phyloP scores from a whole-genome alignment of 805 yeast species.

The Kluyveromyces wickerhamii region DNA sequence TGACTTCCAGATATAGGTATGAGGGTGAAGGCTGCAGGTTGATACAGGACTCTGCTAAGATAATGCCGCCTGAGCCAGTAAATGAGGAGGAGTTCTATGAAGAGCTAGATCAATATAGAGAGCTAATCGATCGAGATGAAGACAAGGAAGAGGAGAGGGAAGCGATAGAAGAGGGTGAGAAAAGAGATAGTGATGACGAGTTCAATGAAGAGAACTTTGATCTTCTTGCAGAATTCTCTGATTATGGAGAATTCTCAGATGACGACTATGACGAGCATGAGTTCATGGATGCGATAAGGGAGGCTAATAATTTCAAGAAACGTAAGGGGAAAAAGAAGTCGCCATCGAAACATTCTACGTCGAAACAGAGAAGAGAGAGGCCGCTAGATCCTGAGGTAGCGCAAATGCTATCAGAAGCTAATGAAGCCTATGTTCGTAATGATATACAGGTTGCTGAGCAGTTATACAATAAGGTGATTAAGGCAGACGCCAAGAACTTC shows the following conservation, averaged over 20 bases:
- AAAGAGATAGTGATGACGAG: slow-evolving; percentile 16
- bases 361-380: slow-evolving; percentile 29
- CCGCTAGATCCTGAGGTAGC: slow-evolving; percentile 69
- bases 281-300: slow-evolving; percentile 57
- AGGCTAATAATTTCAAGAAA: slow-evolving; percentile 55
- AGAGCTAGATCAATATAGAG: slow-evolving; percentile 28
- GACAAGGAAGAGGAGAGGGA: slow-evolving; percentile 10
- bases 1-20: too few species aligned
- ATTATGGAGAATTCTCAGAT: slow-evolving; percentile 31
- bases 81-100: slow-evolving; percentile 26
- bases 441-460: slow-evolving; percentile 54
- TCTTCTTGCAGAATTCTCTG: slow-evolving; percentile 31
- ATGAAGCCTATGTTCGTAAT: slow-evolving; percentile 66
- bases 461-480: slow-evolving; percentile 60
- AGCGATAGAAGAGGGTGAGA: slow-evolving; percentile 5
- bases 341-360: slow-evolving; percentile 25
- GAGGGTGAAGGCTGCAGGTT: background rate
- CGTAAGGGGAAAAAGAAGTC: slow-evolving; percentile 33
- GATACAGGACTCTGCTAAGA: too few species aligned
- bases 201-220: slow-evolving; percentile 23
- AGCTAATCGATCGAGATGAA: slow-evolving; percentile 12
- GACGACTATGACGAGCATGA: slow-evolving; percentile 34
- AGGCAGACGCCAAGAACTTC: slow-evolving; percentile 66
- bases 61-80: slow-evolving; percentile 5
- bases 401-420: slow-evolving; percentile 58